Percentiles rank a stretch among this genome's conserved stretches.
These are phyloP conservation scores for Syncephalastrum contaminatum DNA, from an alignment of 371 early-diverging fungal species.

Conservation along the genomic window DNA sequence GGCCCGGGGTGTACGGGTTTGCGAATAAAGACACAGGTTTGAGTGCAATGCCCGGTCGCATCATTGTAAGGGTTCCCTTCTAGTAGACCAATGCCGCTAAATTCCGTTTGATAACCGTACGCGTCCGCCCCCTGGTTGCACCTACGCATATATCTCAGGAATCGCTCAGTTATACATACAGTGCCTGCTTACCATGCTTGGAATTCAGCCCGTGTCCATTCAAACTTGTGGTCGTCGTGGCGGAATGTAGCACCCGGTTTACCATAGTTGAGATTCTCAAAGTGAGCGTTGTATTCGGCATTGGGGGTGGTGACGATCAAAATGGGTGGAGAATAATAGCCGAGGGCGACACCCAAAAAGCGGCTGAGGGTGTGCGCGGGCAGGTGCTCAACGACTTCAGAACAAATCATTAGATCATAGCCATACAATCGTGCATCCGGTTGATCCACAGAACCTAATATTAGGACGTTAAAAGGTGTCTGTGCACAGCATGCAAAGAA, in stretches of 20 bases:
- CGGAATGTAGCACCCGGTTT: slow-evolving; percentile 65
- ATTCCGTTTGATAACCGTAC: slow-evolving; percentile 65
- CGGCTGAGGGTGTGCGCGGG: slow-evolving; percentile 48
- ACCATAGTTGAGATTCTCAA: slow-evolving; percentile 75
- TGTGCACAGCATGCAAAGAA: neutral
- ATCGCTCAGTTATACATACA: too few relatives aligned
- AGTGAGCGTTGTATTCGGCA: slow-evolving; percentile 87
- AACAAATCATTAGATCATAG: slow-evolving; percentile 63
- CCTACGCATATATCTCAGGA: slow-evolving; percentile 20
- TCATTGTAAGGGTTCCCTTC: slow-evolving; percentile 30
- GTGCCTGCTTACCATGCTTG: slow-evolving; percentile 69
- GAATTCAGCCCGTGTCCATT: slow-evolving; percentile 90
- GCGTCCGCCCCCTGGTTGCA: slow-evolving; percentile 49
- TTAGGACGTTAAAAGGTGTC: too few relatives aligned
- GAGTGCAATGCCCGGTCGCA: slow-evolving; percentile 71
- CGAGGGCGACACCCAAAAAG: slow-evolving; percentile 64
- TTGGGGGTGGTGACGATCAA: slow-evolving; percentile 81
- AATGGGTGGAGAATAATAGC: slow-evolving; percentile 61
- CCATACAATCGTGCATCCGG: slow-evolving; percentile 41
- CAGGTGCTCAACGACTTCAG: slow-evolving; percentile 83
- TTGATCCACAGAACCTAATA: slow-evolving; percentile 49
- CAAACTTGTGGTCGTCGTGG: slow-evolving; percentile 89
- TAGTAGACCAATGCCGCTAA: slow-evolving; percentile 71
- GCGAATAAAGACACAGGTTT: slow-evolving; percentile 69
- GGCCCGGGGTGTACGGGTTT: neutral